A percentile compares a stretch with the other conserved stretches of the same genome.
These are phyloP conservation scores for Alternaria solani DNA, from an alignment of 2,329 filamentous ascomycete species.

Conservation along the genomic window DNA sequence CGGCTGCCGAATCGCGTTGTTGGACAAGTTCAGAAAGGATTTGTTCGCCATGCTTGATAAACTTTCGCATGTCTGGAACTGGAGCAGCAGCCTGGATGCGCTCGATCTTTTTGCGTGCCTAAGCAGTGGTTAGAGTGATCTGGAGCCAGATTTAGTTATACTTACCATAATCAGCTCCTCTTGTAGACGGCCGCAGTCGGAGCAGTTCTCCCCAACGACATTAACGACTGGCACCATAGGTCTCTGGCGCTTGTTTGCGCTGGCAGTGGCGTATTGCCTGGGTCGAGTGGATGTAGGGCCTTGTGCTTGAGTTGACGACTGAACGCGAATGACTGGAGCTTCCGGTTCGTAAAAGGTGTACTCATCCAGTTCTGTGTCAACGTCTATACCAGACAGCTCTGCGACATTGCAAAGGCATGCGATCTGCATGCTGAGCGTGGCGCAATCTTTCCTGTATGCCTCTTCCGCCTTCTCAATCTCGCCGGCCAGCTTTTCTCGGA, in stretches of 20 bases:
- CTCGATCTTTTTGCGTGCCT: background rate
- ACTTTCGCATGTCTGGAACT: background rate
- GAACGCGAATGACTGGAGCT: background rate
- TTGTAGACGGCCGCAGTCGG: background rate
- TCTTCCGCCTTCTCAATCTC: background rate
- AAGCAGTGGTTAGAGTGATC: background rate
- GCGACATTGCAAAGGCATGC: background rate
- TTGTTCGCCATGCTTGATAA: background rate
- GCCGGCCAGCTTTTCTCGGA: background rate
- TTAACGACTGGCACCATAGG: background rate
- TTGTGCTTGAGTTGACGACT: background rate
- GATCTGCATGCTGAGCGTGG: background rate
- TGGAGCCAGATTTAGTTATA: too few species aligned
- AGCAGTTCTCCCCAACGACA: background rate
- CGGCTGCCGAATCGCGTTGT: background rate
- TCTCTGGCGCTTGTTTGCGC: accelerated
- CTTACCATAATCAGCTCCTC: background rate
- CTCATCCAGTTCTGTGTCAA: background rate
- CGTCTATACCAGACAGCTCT: background rate
- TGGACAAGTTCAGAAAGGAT: background rate
- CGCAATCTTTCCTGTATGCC: background rate
- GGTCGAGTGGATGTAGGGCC: background rate
- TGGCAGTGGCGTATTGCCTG: background rate
- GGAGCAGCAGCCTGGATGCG: too few species aligned
- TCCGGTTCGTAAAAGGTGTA: background rate